These are phyloP conservation scores for Annona cherimola DNA, from an alignment of 164 flowering plant genomes.

Conservation along the genomic window DNA sequence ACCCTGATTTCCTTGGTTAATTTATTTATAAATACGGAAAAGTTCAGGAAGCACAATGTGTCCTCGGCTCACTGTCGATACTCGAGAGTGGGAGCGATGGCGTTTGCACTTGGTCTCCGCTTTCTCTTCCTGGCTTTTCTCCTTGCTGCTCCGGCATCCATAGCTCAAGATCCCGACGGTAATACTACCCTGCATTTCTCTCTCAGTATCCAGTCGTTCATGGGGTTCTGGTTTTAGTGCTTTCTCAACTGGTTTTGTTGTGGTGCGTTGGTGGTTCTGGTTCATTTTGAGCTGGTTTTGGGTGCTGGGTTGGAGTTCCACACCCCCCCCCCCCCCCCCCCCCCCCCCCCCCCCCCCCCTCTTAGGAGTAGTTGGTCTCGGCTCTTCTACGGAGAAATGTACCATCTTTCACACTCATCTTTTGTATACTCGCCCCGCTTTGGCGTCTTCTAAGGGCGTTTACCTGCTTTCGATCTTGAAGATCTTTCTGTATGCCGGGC, in stretches of 20 bases:
- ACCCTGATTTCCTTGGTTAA: no score
- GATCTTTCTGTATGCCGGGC: neutral
- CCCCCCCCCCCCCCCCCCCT: no score
- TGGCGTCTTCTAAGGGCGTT: neutral
- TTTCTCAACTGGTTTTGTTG: neutral
- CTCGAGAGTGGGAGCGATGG: neutral
- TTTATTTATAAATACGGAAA: neutral
- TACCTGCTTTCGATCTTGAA: constrained; percentile 1
- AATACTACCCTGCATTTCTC: neutral
- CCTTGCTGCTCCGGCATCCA: neutral
- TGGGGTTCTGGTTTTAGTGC: neutral
- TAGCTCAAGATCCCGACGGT: constrained; percentile 6
- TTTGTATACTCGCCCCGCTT: neutral
- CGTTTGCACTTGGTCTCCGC: neutral
- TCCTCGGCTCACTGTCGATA: neutral
- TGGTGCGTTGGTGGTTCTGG: neutral
- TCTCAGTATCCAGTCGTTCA: neutral
- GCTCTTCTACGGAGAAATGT: neutral
- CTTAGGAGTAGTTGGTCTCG: neutral
- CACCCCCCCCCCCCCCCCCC: no score
- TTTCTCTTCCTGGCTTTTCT: constrained; percentile 4
- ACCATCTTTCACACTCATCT: neutral
- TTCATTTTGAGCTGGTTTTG: neutral
- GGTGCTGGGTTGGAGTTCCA: neutral
- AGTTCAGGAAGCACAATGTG: no score